phyloP scores from a whole-genome alignment of 2,329 filamentous ascomycete genomes.

The Colletotrichum filicis region DNA sequence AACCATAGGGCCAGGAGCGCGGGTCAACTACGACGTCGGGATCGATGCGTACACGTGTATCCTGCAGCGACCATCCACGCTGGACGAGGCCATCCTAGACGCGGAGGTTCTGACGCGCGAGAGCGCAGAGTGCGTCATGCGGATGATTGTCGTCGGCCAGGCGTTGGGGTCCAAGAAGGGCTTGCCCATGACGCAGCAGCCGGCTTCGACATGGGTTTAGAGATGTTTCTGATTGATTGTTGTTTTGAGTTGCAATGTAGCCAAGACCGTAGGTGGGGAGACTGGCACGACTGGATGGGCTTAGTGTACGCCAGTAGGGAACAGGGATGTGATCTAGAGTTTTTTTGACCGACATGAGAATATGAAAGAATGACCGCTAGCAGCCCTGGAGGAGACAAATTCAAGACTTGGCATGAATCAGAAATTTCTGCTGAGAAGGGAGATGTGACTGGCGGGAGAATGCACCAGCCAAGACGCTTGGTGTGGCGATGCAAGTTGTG shows the following conservation, averaged over 20 bases:
- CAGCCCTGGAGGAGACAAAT: slow-evolving; percentile 25
- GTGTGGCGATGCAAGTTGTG: slow-evolving; percentile 24
- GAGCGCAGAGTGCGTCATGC: slow-evolving; percentile 47
- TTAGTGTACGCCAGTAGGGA: slow-evolving; percentile 1
- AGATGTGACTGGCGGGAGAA: slow-evolving; percentile 17
- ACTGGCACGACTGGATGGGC: neutral
- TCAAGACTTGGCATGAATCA: slow-evolving; percentile 24
- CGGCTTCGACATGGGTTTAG: slow-evolving; percentile 16
- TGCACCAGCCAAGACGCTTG: slow-evolving; percentile 27
- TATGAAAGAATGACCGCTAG: slow-evolving; percentile 17
- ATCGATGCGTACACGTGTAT: slow-evolving; percentile 49
- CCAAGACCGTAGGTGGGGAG: slow-evolving; percentile 18
- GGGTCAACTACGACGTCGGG: slow-evolving; percentile 47
- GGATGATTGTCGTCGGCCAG: slow-evolving; percentile 44
- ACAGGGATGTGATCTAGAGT: neutral
- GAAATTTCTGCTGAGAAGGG: slow-evolving; percentile 15
- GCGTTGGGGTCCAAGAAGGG: slow-evolving; percentile 39
- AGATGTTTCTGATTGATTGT: neutral
- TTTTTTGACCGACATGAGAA: slow-evolving; percentile 2
- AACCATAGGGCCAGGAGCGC: slow-evolving; percentile 47
- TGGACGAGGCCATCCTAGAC: slow-evolving; percentile 44
- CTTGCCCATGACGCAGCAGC: slow-evolving; percentile 12
- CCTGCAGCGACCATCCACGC: slow-evolving; percentile 44
- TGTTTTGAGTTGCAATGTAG: slow-evolving; percentile 7
- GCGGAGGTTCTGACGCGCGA: slow-evolving; percentile 45